Base-by-base conservation (phyloP, 768 basidiomycete genomes). In the Pleurotus eryngii region DNA sequence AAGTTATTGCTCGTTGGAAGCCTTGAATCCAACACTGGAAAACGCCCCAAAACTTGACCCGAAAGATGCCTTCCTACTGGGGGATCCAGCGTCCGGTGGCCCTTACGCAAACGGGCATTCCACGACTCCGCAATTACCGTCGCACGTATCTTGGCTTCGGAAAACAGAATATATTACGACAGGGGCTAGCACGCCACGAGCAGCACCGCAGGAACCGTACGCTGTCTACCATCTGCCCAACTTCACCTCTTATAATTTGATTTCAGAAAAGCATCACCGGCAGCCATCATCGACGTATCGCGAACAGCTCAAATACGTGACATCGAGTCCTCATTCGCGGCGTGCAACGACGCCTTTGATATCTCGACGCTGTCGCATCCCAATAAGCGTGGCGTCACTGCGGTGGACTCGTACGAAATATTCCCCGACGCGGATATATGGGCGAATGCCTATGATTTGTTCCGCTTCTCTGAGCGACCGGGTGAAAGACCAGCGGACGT, bases 391-490 rank as follows among this genome's bases (percentile, higher is more conserved):
- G 74, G 80, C 30, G 75, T 94, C 7, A 83, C 79, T 0, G 92
- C 93, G 2, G 80, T 90, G 47, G 90, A 92, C 65, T 85, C 87
- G 6, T 95, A 84, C 70, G 87, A 93, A 60, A 74, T 95, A 55
- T 78, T 93, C 11, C 94, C 94, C 0, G 92, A 96, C 64, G 80
- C 81, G 3, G 86, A 89, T 59, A 85, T 94, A 38, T 96, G 92
- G 92, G 84, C 90, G 42, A 95, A 92, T 66, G 87, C 88, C 60
- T 92, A 93, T 67, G 92, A 94, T 68, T 68, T 95, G 54, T 92
- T 94, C 77, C 76, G 86, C 57, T 94, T 95, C 68, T 85, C 85
- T 9, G 92, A 95, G 67, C 76, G 91, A 17, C 92, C 92, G 14
- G 92, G 92, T n/a, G 92, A 94, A 57, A 76, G 86, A 46, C 64